A percentile compares a stretch with the other conserved stretches of the same genome.
Evolutionary conservation across 2,329 filamentous ascomycete genomes (phyloP).

Genomic region (Diplodia corticola): DNA sequence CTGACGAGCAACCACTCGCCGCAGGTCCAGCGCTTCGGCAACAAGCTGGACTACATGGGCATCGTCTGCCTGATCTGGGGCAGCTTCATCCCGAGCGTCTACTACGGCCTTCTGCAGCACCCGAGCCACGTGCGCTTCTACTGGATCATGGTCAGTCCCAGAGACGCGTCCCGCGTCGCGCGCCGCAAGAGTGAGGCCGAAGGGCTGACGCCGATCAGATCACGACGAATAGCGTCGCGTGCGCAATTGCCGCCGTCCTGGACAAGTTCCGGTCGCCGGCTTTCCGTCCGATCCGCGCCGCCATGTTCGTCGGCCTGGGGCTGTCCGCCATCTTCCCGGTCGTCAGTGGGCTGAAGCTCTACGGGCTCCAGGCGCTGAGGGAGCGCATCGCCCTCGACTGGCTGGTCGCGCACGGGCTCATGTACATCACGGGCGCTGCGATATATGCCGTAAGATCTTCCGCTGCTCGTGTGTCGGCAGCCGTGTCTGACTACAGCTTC

Average conservation of each 20-base stretch:
- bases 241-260: constrained; percentile 72
- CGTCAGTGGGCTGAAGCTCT: constrained; percentile 69
- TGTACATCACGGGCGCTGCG: constrained; percentile 84
- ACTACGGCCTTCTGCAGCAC: constrained; percentile 57
- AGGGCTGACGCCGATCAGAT: constrained; percentile 58
- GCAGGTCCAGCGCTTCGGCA: constrained; percentile 76
- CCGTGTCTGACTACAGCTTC: constrained; percentile 20
- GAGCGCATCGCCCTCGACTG: constrained; percentile 77
- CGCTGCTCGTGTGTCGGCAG: background rate
- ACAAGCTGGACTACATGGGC: constrained; percentile 91
- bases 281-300: constrained; percentile 81
- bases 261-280: constrained; percentile 80
- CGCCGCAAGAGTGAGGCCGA: background rate
- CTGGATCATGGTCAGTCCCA: constrained; percentile 65
- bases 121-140: constrained; percentile 68
- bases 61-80: constrained; percentile 92
- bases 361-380: constrained; percentile 66
- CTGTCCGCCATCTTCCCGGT: constrained; percentile 81
- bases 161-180: no score
- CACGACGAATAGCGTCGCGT: constrained; percentile 71
- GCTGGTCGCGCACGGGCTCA: constrained; percentile 73
- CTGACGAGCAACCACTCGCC: constrained; percentile 82
- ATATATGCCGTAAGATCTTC: constrained; percentile 72
- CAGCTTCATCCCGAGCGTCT: constrained; percentile 81
- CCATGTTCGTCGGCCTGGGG: constrained; percentile 88